phyloP scores from a whole-genome alignment of 2,329 filamentous ascomycete genomes.

The Aspergillus carbonarius region DNA sequence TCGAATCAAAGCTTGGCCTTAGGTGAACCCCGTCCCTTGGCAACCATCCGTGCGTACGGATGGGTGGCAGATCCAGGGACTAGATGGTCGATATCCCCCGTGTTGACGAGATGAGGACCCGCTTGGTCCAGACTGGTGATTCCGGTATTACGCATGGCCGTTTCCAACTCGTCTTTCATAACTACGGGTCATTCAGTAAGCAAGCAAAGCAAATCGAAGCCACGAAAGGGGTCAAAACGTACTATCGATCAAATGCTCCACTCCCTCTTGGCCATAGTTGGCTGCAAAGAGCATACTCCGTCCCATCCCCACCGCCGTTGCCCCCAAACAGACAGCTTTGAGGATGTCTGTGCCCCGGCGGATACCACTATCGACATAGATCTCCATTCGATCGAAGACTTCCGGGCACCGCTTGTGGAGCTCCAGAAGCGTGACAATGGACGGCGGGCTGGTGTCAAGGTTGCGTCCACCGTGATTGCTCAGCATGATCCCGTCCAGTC shows the following conservation, averaged over 20 bases:
- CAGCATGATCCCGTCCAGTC: conserved; percentile 55
- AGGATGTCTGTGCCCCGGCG: conserved; percentile 56
- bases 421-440: conserved; percentile 54
- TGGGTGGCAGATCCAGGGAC: conserved; percentile 44
- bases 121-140: conserved; percentile 48
- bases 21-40: conserved; percentile 26
- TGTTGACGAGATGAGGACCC: conserved; percentile 47
- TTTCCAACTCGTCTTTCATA: conserved; percentile 50
- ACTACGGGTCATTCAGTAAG: conserved; percentile 28
- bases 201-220: neutral
- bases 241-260: conserved; percentile 58
- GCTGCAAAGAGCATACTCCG: conserved; percentile 54
- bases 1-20: neutral
- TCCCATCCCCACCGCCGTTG: conserved; percentile 55
- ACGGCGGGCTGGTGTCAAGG: conserved; percentile 52
- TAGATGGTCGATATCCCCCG: conserved; percentile 52
- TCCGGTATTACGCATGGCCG: conserved; percentile 51
- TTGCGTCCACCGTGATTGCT: conserved; percentile 61
- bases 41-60: conserved; percentile 43
- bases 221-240: conserved; percentile 29
- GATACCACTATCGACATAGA: conserved; percentile 57
- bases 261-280: conserved; percentile 55
- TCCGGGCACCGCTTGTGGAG: conserved; percentile 53
- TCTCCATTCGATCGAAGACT: conserved; percentile 51
- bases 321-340: conserved; percentile 55